Base-by-base conservation (phyloP, 73 alveolate species). In the Tetrahymena malaccensis region DNA sequence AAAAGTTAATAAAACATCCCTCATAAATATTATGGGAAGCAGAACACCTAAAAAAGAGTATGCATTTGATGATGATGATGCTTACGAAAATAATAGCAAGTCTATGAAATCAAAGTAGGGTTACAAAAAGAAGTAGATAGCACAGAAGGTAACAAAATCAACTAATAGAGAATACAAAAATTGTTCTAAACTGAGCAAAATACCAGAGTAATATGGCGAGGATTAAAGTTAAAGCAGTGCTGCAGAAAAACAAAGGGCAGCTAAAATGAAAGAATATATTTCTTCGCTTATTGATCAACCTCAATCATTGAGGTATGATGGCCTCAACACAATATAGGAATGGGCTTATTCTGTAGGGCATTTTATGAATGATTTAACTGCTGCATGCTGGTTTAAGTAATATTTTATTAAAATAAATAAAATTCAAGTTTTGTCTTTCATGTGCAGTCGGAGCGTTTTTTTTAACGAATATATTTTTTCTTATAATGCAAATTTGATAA, bases 341-440 rank as follows among this genome's bases (percentile, higher is more conserved):
- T 96, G 98, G 97, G 97, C 95, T 4, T 96, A 94, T 94, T 94
- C 97, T 40, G 96, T 96, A 55, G 98, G 98, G 22, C 98, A 96
- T 94, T 85, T 96, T 70, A 44, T 96, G 33, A 96, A 96, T 38
- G 98, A 96, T 96, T 94, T 96, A 43, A 40, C 94, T 22, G 98
- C 97, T 17, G 97, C 98, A 31, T 96, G 96, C 43, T 96, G 97
- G 96, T 96, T 96, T 40, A 96, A 96, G 96, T 96, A 96, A 50
- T 35, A 16, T 4, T 35, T 13, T 15, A 70, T 21, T 55, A 43
- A n/a, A n/a, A 85, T 12, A 22, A 31, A 70, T 70, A 22, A 31
- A 70, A 70, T 70, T 17, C 31, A 22, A 70, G 31, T 70, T 70
- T 70, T 19, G 5, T 50, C 83, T 50, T 50, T 50, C 27, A 50